A percentile compares a stretch with the other conserved stretches of the same genome.
These are phyloP conservation scores for Volvox carteri DNA, from an alignment of 163 green algal species.

Conservation along the genomic window DNA sequence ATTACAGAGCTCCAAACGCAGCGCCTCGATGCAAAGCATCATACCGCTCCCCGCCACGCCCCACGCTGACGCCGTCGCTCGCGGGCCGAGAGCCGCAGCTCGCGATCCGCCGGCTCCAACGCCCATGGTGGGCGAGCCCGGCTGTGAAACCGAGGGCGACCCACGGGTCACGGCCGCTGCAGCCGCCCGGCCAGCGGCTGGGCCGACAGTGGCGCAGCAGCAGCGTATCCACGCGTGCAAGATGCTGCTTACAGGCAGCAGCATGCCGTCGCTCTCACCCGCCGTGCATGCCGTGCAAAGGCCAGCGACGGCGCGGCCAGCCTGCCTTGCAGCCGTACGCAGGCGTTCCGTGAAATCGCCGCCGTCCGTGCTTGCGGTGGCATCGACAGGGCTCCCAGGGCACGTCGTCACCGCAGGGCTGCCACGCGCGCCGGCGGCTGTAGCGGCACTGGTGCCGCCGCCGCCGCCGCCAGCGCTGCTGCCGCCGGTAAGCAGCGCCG, in stretches of 20 bases:
- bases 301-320: neutral
- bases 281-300: neutral
- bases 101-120: neutral
- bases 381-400: neutral
- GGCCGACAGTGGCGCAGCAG: neutral
- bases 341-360: conserved; percentile 34
- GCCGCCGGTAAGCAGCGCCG: neutral
- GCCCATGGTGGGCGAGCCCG: neutral
- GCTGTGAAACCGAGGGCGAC: neutral
- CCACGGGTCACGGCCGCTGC: neutral
- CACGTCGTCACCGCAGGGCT: neutral
- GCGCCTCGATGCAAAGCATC: conserved; percentile 24
- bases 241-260: conserved; percentile 1
- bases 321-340: neutral
- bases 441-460: neutral
- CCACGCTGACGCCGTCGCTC: conserved; percentile 9
- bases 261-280: neutral
- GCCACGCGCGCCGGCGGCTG: neutral
- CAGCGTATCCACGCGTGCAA: conserved; percentile 26
- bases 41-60: conserved; percentile 1
- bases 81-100: neutral
- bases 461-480: too few relatives aligned
- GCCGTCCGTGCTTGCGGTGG: neutral
- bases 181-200: neutral
- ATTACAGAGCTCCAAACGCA: conserved; percentile 12